Percentiles rank a stretch among this genome's conserved stretches.
phyloP scores from a whole-genome alignment of 2,329 filamentous ascomycete species.

The Aspergillus chevalieri region DNA sequence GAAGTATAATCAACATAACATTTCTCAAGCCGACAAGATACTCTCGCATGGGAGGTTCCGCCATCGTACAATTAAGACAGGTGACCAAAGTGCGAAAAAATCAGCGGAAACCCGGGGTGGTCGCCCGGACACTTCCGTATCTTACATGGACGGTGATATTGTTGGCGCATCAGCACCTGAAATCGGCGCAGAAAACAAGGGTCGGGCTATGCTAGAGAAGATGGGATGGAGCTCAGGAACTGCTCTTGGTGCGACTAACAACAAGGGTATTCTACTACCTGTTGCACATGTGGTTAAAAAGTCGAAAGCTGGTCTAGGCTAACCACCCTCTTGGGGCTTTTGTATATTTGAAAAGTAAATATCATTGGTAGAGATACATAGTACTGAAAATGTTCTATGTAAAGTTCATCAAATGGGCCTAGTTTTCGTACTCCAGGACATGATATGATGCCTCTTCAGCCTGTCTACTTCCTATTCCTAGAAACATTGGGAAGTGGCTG shows the following conservation, averaged over 20 bases:
- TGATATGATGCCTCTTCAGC: no score
- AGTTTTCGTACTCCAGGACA: no score
- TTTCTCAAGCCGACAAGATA: constrained; percentile 40
- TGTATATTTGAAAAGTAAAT: not conserved
- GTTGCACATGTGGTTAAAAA: constrained; percentile 84
- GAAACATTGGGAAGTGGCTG: constrained; percentile 31
- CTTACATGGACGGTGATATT: constrained; percentile 76
- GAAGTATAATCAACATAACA: constrained; percentile 52
- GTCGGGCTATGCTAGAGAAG: constrained; percentile 82
- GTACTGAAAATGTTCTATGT: not conserved
- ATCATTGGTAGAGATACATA: not conserved
- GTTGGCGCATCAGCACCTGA: constrained; percentile 82
- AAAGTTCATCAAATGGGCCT: no score
- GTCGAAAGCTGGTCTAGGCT: constrained; percentile 74
- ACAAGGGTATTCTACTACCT: constrained; percentile 81
- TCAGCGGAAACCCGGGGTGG: constrained; percentile 25
- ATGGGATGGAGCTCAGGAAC: constrained; percentile 94
- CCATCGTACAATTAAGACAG: constrained; percentile 19
- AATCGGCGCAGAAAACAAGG: constrained; percentile 73
- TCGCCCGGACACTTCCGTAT: constrained; percentile 42
- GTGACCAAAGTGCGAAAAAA: constrained; percentile 16
- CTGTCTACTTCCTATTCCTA: not conserved
- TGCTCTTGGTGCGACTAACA: constrained; percentile 71
- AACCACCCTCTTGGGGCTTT: constrained; percentile 10
- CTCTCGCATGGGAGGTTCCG: constrained; percentile 30